phyloP scores from a whole-genome alignment of 1,139 yeast species.

The Ashbya aceris region DNA sequence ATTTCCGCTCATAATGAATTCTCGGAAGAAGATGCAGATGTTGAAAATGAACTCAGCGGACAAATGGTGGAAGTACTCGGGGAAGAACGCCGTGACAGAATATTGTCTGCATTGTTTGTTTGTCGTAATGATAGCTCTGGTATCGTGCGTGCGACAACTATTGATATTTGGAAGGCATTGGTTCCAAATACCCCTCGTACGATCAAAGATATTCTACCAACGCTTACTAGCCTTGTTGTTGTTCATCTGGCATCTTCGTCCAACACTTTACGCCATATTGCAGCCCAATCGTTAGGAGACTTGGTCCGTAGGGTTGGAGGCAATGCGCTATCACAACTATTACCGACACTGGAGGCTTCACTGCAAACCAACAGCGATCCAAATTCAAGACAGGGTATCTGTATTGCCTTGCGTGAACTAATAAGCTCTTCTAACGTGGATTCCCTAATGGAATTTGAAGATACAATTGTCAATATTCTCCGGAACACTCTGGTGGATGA shows the following conservation, averaged over 20 bases:
- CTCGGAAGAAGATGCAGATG: constrained; percentile 50
- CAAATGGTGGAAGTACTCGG: constrained; percentile 76
- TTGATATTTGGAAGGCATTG: constrained; percentile 94
- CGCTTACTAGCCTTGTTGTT: constrained; percentile 72
- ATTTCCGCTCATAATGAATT: constrained; percentile 55
- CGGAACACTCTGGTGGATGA: constrained; percentile 73
- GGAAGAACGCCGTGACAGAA: constrained; percentile 76
- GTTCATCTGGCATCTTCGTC: constrained; percentile 75
- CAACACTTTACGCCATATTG: constrained; percentile 71
- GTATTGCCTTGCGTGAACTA: constrained; percentile 84
- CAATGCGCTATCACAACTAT: constrained; percentile 69
- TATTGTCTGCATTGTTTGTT: constrained; percentile 74
- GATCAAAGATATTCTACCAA: constrained; percentile 85
- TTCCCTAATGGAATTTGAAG: constrained; percentile 57
- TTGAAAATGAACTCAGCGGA: constrained; percentile 53
- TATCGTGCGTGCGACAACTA: constrained; percentile 81
- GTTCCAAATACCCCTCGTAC: constrained; percentile 95
- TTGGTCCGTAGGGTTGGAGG: constrained; percentile 92
- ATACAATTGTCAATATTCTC: constrained; percentile 61
- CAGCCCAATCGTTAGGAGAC: constrained; percentile 92
- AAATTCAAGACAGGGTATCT: constrained; percentile 90
- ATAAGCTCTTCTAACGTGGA: constrained; percentile 64
- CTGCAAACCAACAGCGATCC: constrained; percentile 50
- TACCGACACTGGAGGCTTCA: constrained; percentile 76
- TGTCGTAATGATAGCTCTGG: constrained; percentile 90